Conservation (phyloP, 2,329 filamentous ascomycete species). For the Penicillium oxalicum region DNA sequence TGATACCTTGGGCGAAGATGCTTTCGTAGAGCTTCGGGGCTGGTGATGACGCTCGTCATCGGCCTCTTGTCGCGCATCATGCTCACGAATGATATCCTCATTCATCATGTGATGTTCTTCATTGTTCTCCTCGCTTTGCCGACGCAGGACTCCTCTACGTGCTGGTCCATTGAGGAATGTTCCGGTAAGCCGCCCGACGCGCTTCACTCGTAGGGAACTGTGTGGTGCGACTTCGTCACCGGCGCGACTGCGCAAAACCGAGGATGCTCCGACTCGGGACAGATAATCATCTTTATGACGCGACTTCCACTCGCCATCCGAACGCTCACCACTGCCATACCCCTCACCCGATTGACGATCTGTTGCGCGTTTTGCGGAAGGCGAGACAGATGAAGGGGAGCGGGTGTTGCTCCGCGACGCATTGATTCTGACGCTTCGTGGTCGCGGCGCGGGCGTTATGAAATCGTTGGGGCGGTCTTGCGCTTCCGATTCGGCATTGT, state of each 20-base stretch:
- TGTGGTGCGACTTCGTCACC: constrained; percentile 62
- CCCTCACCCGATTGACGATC: constrained; percentile 26
- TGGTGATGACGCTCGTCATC: constrained; percentile 21
- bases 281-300: constrained; percentile 32
- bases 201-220: constrained; percentile 70
- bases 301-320: constrained; percentile 28
- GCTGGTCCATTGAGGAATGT: constrained; percentile 76
- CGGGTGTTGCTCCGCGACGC: constrained; percentile 37
- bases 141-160: constrained; percentile 59
- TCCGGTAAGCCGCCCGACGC: constrained; percentile 67
- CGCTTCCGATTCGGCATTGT: constrained; percentile 25
- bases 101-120: constrained; percentile 27
- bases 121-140: constrained; percentile 60
- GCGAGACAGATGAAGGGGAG: constrained; percentile 37
- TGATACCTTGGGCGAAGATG: constrained; percentile 33
- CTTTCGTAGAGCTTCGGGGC: constrained; percentile 18
- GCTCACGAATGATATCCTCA: constrained; percentile 23
- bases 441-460: constrained; percentile 44
- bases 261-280: constrained; percentile 30
- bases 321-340: constrained; percentile 30
- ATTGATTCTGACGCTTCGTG: constrained; percentile 39
- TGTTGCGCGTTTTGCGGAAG: constrained; percentile 29
- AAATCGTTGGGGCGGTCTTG: constrained; percentile 31
- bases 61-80: constrained; percentile 26
- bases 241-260: constrained; percentile 37